These are phyloP conservation scores for Aphanomyces stellatus DNA, from an alignment of 352 stramenopile species.

Conservation along the genomic window DNA sequence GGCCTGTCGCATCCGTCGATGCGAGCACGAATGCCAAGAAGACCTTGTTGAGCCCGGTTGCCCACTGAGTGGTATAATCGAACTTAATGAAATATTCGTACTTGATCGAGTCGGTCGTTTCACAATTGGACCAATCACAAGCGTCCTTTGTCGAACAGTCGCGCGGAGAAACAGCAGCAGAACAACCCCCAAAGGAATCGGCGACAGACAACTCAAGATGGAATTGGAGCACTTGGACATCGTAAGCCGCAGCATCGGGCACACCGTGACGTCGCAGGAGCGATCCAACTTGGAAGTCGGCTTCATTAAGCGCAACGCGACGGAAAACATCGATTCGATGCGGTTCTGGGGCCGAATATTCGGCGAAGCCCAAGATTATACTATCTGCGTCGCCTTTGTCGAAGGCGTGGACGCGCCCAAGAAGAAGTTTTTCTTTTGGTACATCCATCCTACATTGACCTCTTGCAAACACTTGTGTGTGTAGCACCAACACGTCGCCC, in stretches of 20 bases:
- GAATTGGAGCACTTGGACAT: slow-evolving; percentile 70
- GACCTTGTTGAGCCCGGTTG: background rate
- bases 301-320: slow-evolving; percentile 54
- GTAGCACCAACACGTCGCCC: slow-evolving; percentile 60
- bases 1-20: too few relatives aligned
- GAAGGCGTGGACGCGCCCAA: slow-evolving; percentile 53
- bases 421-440: slow-evolving; percentile 86
- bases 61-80: too few relatives aligned
- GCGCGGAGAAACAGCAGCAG: slow-evolving; percentile 17
- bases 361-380: slow-evolving; percentile 58
- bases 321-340: slow-evolving; percentile 49
- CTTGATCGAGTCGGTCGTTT: background rate
- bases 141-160: background rate
- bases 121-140: background rate
- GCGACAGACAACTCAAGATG: slow-evolving; percentile 26
- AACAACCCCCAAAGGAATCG: slow-evolving; percentile 9
- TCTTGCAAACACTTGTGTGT: background rate
- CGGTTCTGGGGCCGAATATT: slow-evolving; percentile 63
- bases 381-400: slow-evolving; percentile 51
- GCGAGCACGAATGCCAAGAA: background rate
- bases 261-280: slow-evolving; percentile 63
- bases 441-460: background rate
- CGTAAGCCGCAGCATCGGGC: slow-evolving; percentile 53
- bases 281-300: slow-evolving; percentile 68
- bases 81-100: background rate